Evolutionary conservation across 2,329 filamentous ascomycete species (phyloP), one percentile per base, ranked within the genome.

Genomic region (Sodiomyces alkalinus): DNA sequence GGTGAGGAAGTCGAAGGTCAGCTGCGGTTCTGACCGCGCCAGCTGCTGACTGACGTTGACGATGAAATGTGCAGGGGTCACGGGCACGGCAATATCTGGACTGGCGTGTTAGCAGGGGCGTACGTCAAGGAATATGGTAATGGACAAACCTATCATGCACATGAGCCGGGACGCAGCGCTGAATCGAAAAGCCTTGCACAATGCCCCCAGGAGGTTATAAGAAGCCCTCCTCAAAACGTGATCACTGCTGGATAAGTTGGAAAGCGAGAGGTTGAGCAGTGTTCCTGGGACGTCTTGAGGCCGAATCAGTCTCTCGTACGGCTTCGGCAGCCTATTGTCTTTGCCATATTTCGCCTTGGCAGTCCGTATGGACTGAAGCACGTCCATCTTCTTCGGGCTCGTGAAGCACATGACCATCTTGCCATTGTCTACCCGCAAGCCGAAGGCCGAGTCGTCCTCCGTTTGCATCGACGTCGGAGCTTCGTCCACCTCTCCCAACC

Each of bases 341-440:
- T 76, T 78, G 30, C 67, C 66, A 35, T 74, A 62, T 40, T 74
- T 78, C 6, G 62, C 54, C 45, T 77, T 79, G 23, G 72, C 72
- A 7, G 54, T 58, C 19, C 71, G 64, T 29, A 80, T 73, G 8
- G 67, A 65, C 45, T 73, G 66, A 4, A 80, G 53, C 13, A 80
- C 61, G 34, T 78, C 74, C 6, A 55, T 44, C 45, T 74, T 76
- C 43, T 68, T 69, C 2, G 70, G 59, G 38, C 74, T 78, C 12
- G 72, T 74, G 45, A 80, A 80, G 43, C 73, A 77, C 72, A 80
- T 77, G 29, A 77, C 65, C 27, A 77, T 72, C 48, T 74, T 77
- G 39, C 74, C 74, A 36, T 71, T 74, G 39, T 80, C 74, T 3
- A 73, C 73, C 27, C 73, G 62, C 17, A 80, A 52, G 1, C 73